Evolutionary conservation across 805 yeast genomes (phyloP), one percentile per base, ranked within the genome.

Genomic region (Sungouiella blattae): DNA sequence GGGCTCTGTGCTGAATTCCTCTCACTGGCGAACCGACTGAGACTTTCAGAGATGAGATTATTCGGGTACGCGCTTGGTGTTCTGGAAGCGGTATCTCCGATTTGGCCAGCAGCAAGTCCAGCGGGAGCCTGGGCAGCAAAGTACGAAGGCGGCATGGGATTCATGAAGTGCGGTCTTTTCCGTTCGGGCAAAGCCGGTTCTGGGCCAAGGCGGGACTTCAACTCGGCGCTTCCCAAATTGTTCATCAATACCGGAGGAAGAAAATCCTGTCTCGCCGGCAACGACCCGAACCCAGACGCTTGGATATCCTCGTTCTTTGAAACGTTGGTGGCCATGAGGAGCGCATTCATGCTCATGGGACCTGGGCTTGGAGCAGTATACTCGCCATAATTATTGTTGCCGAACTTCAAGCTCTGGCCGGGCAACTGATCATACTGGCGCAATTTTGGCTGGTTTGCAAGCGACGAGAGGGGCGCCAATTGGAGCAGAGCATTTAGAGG

Each of bases 301-400:
- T 14, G 15, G 4, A 6, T 2, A 8, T 28, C 31, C 13, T 28
- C 22, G 17, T 18, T 17, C 18, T 28, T 37, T n/a, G 40, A 26
- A 11, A 35, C 36, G 14, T 33, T 35, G 8, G 49, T 42, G 8
- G 49, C 49, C 8, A 37, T 29, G 15, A 44, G 20, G 6, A 44
- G 43, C 9, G 49, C 46, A 16, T 42, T 35, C 40, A 44, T 44
- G 27, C 34, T 44, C 14, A 37, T 29, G 4, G 30, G 22, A 20
- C 33, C 30, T 17, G 28, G 39, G 26, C 25, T 30, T 21, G 15
- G 26, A 21, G n/a, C n/a, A n/a, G n/a, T n/a, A n/a, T n/a, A n/a
- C n/a, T n/a, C n/a, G n/a, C n/a, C n/a, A n/a, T n/a, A n/a, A n/a
- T n/a, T n/a, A n/a, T n/a, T n/a, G n/a, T n/a, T n/a, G n/a, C n/a